These are phyloP conservation scores for Parathielavia appendiculata DNA, from an alignment of 495 filamentous ascomycete species.

Conservation along the genomic window DNA sequence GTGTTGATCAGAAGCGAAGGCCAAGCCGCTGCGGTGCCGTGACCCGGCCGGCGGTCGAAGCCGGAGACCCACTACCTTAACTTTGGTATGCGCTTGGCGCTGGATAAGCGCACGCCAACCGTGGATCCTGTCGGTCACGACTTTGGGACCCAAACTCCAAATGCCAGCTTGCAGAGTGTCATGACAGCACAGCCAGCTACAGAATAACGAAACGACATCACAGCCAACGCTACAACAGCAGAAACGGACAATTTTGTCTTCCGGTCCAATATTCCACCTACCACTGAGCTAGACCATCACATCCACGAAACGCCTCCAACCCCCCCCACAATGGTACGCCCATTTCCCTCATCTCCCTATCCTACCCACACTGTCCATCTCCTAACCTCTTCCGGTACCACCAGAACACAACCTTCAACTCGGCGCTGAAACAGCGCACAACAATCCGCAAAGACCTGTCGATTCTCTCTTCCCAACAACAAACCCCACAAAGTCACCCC, in stretches of 20 bases:
- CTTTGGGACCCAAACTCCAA: slow-evolving; percentile 1
- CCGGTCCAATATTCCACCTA: background rate
- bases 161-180: slow-evolving; percentile 18
- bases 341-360: background rate
- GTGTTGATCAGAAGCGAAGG: too few relatives aligned
- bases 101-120: background rate
- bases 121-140: background rate
- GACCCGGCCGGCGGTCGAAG: too few relatives aligned
- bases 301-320: too few relatives aligned
- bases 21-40: too few relatives aligned
- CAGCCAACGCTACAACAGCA: background rate
- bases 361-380: background rate
- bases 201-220: background rate
- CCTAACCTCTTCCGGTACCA: background rate
- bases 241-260: background rate
- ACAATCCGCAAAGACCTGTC: slow-evolving; percentile 81
- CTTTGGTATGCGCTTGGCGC: too few relatives aligned
- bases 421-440: slow-evolving; percentile 86
- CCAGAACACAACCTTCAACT: slow-evolving; percentile 91
- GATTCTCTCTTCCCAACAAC: slow-evolving; percentile 47
- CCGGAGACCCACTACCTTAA: too few relatives aligned
- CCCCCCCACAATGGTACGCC: background rate
- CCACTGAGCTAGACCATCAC: too few relatives aligned
- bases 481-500: slow-evolving; percentile 45
- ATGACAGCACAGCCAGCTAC: background rate